A percentile compares a stretch with the other conserved stretches of the same genome.
Evolutionary conservation across 73 alveolate genomes (phyloP).

Genomic region (Loxodes magnus): DNA sequence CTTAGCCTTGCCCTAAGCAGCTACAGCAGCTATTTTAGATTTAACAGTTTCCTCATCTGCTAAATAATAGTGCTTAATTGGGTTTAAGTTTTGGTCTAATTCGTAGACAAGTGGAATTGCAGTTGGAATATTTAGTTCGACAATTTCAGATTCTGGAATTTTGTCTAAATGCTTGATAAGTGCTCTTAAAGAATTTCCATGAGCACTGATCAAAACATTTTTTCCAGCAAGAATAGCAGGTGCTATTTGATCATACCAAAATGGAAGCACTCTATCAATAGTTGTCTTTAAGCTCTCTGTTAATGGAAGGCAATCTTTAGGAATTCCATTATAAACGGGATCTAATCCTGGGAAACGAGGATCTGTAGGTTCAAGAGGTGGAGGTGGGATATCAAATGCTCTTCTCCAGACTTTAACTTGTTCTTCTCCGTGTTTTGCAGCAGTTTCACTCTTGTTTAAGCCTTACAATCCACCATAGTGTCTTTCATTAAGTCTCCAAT

Average conservation of each 20-base stretch:
- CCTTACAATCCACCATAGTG: slow-evolving; percentile 95
- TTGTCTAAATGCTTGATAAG: slow-evolving; percentile 86
- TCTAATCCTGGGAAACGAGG: slow-evolving; percentile 43
- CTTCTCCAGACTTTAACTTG: slow-evolving; percentile 70
- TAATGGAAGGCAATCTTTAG: slow-evolving; percentile 81
- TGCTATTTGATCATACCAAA: slow-evolving; percentile 78
- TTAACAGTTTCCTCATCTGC: slow-evolving; percentile 8
- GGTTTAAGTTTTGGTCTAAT: slow-evolving; percentile 76
- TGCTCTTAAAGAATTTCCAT: slow-evolving; percentile 95
- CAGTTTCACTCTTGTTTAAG: slow-evolving; percentile 80
- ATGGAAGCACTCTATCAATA: slow-evolving; percentile 83
- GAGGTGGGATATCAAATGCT: slow-evolving; percentile 81
- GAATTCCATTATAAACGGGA: slow-evolving; percentile 57
- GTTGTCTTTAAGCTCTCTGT: slow-evolving; percentile 90
- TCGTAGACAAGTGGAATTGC: slow-evolving; percentile 92
- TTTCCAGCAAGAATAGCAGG: slow-evolving; percentile 75
- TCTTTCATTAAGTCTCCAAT: slow-evolving; percentile 86
- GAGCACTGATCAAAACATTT: slow-evolving; percentile 92
- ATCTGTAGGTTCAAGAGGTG: slow-evolving; percentile 71
- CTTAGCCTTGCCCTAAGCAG: too few relatives aligned
- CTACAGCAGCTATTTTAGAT: too few relatives aligned
- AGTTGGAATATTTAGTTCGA: slow-evolving; percentile 52
- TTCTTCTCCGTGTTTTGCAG: slow-evolving; percentile 61
- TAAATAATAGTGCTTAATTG: slow-evolving; percentile 52
- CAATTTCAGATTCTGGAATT: slow-evolving; percentile 60